Conservation (phyloP, 2,329 filamentous ascomycete species). For the Chrysoporthe puriensis region DNA sequence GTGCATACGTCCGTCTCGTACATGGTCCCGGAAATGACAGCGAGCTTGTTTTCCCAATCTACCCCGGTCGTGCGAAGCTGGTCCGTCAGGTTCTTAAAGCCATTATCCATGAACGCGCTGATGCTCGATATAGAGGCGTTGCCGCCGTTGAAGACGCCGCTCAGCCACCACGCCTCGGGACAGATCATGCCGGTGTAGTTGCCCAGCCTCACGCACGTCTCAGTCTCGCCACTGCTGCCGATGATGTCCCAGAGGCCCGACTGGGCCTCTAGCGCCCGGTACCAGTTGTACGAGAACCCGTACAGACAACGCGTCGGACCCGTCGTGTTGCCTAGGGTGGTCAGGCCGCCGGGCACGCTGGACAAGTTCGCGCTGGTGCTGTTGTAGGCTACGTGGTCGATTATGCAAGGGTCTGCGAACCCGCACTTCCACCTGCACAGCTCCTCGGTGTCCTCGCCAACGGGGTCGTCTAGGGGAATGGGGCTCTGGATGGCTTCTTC, state of each 20-base stretch:
- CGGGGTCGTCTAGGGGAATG: background rate
- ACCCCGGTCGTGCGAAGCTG: slow-evolving; percentile 2
- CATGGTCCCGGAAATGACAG: background rate
- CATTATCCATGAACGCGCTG: slow-evolving; percentile 7
- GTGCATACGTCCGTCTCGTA: background rate
- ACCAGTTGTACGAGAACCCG: background rate
- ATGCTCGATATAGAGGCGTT: slow-evolving; percentile 4
- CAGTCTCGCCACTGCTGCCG: background rate
- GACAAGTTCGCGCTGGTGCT: background rate
- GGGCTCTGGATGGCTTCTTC: background rate
- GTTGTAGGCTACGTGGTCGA: slow-evolving; percentile 1
- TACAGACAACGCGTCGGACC: slow-evolving; percentile 6
- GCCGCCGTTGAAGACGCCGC: background rate
- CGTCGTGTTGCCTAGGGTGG: slow-evolving; percentile 1
- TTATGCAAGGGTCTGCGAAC: slow-evolving; percentile 1
- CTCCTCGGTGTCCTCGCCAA: background rate
- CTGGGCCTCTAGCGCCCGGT: background rate
- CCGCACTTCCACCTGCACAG: background rate
- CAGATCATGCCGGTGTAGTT: slow-evolving; percentile 6
- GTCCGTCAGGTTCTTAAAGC: slow-evolving; percentile 1
- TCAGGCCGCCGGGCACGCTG: background rate
- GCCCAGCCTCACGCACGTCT: background rate
- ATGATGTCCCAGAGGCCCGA: background rate
- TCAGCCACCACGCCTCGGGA: slow-evolving; percentile 1
- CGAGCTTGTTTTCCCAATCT: background rate